A percentile compares a stretch with the other conserved stretches of the same genome.
Conservation (phyloP, 805 yeast genomes). For the Starmerella floris region DNA sequence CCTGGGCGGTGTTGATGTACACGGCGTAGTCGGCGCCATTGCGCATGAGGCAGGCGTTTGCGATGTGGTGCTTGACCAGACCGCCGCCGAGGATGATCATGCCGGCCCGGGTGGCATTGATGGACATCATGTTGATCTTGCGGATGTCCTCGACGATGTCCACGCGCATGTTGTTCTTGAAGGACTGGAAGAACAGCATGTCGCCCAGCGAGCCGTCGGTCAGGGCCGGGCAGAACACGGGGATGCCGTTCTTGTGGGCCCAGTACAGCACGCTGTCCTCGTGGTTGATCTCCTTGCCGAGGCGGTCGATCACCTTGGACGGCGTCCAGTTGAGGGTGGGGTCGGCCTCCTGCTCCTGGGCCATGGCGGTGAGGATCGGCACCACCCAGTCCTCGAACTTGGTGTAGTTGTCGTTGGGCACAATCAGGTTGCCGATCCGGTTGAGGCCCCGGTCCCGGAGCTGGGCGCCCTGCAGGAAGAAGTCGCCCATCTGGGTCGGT, state of each 20-base stretch:
- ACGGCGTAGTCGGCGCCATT: conserved; percentile 98
- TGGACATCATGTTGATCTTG: conserved; percentile 77
- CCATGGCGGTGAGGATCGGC: conserved; percentile 75
- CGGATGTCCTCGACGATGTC: conserved; percentile 94
- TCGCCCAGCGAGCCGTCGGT: conserved; percentile 99
- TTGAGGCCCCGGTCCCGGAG: conserved; percentile 93
- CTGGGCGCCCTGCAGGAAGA: conserved; percentile 61
- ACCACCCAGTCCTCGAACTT: conserved; percentile 98
- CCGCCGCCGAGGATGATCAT: conserved; percentile 97
- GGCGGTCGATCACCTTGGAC: conserved; percentile 74
- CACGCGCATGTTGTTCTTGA: conserved; percentile 73
- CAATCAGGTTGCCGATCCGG: conserved; percentile 91
- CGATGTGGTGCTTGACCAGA: conserved; percentile 87
- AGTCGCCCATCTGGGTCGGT: conserved; percentile 91
- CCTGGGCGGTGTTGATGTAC: conserved; percentile 95
- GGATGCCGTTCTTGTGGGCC: conserved; percentile 95
- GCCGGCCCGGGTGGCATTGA: conserved; percentile 90
- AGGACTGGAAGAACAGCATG: conserved; percentile 97
- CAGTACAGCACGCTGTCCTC: conserved; percentile 89
- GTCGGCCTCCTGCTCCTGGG: conserved; percentile 60
- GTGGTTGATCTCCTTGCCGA: conserved; percentile 90
- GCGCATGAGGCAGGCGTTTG: conserved; percentile 97
- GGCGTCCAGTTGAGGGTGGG: conserved; percentile 77
- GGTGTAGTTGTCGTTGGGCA: conserved; percentile 96
- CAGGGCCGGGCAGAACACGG: conserved; percentile 91